Percentiles rank a stretch among this genome's conserved stretches.
Evolutionary conservation across 73 alveolate species (phyloP).

Genomic region (Paramecium pentaurelia): DNA sequence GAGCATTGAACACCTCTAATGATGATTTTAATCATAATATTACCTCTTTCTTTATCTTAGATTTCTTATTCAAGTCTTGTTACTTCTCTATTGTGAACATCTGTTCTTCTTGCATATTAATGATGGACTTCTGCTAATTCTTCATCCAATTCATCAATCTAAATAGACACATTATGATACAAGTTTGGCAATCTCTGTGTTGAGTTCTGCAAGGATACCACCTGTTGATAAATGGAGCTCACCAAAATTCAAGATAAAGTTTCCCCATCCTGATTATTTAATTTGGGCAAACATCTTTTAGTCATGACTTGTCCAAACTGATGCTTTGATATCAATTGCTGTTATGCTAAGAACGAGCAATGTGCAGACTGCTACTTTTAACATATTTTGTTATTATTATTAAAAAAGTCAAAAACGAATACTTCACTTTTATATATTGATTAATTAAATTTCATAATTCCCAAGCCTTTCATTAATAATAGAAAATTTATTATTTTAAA

Average conservation of each 20-base stretch:
- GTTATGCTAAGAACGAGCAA: not conserved
- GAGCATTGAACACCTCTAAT: slow-evolving; percentile 36
- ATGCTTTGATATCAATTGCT: not conserved
- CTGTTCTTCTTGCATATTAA: slow-evolving; percentile 39
- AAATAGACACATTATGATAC: not conserved
- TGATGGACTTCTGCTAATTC: slow-evolving; percentile 9
- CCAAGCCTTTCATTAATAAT: not conserved
- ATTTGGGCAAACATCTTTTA: slow-evolving; percentile 17
- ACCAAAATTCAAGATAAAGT: slow-evolving; percentile 29
- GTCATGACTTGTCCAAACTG: slow-evolving; percentile 42
- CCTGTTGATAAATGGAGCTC: slow-evolving; percentile 40
- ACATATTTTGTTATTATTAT: not conserved
- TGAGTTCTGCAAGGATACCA: slow-evolving; percentile 26
- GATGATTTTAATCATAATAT: not conserved
- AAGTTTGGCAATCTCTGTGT: not conserved
- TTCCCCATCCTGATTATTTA: slow-evolving; percentile 9
- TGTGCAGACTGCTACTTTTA: slow-evolving; percentile 21
- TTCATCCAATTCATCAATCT: slow-evolving; percentile 48
- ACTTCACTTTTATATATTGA: not conserved
- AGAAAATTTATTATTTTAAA: not conserved
- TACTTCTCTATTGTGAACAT: slow-evolving; percentile 38
- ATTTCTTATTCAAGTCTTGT: slow-evolving; percentile 36
- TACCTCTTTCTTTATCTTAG: slow-evolving; percentile 53
- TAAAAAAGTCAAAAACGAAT: slow-evolving; percentile 33
- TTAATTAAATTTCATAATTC: not conserved